Base-by-base conservation (phyloP, 768 basidiomycete genomes). In the Dioszegia aurantiaca region DNA sequence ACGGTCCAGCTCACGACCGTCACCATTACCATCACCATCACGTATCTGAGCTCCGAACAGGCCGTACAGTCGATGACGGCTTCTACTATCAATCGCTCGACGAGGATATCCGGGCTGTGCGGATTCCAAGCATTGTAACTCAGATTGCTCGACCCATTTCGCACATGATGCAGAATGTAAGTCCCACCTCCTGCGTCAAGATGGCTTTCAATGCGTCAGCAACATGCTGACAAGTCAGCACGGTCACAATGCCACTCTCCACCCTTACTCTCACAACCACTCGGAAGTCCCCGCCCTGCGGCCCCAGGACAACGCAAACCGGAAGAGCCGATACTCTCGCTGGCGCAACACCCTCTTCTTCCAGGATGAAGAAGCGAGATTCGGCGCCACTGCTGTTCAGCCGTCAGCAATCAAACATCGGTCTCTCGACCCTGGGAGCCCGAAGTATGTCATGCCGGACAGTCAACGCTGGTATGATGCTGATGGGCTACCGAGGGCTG, bases 371-470 rank as follows among this genome's bases (percentile, higher is more conserved):
- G 27, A 33, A 23, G 19, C 51, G 19, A 17, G 17, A 14, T n/a
- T 24, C 24, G 11, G 4, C 37, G 16, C 23, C 4, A 36, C n/a
- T 9, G 12, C 24, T 26, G 23, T 3, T 16, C 39, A 23, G 51
- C 3, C 36, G 8, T n/a, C n/a, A n/a, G n/a, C n/a, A 6, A 2
- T 16, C 14, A 53, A 53, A 16, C 51, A 53, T 19, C 51, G 39
- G 37, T 53, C 51, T 10, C 51, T 53, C 39, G 51, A 53, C 26
- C 51, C 51, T 28, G 51, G 51, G 17, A 53, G 51, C n/a, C 51
- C 37, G 21, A 40, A 19, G 19, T 53, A 40, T n/a, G 51, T 53
- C 51, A 8, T 40, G 21, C 51, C 51, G 16, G 51, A 53, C 17
- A 53, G 51, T 40, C 51, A 53, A n/a, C 23, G 51, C 17, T 53